Percentiles rank a stretch among this genome's conserved stretches.
phyloP scores from a whole-genome alignment of 192 early-diverging fungal genomes.

The Umbelopsis ramanniana region DNA sequence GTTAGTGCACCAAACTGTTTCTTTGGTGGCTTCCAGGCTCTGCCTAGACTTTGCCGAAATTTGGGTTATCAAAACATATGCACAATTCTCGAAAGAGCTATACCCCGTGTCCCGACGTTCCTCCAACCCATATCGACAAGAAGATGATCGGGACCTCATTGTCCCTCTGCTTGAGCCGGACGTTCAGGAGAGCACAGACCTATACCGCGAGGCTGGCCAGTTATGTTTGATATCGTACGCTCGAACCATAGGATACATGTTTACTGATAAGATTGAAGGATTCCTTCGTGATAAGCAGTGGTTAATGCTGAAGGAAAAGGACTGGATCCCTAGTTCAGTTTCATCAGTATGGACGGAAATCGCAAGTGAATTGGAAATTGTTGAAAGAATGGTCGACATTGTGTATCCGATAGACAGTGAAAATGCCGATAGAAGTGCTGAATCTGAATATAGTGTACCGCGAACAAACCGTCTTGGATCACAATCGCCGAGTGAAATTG shows the following conservation, averaged over 20 bases:
- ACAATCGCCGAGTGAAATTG: not conserved
- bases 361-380: slow-evolving; percentile 36
- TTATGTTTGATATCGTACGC: not conserved
- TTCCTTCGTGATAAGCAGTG: not conserved
- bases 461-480: not conserved
- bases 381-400: slow-evolving; percentile 43
- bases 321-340: slow-evolving; percentile 15
- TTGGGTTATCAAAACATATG: slow-evolving; percentile 28
- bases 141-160: slow-evolving; percentile 26
- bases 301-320: not conserved
- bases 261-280: not conserved
- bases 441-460: slow-evolving; percentile 19
- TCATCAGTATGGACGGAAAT: slow-evolving; percentile 45
- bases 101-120: slow-evolving; percentile 17
- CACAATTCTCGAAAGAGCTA: slow-evolving; percentile 17
- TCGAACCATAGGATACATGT: slow-evolving; percentile 1
- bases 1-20: slow-evolving; percentile 24
- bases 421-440: slow-evolving; percentile 25
- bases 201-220: slow-evolving; percentile 10
- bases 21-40: slow-evolving; percentile 35
- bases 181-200: slow-evolving; percentile 3
- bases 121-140: slow-evolving; percentile 16
- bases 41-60: slow-evolving; percentile 44
- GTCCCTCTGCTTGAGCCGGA: not conserved
- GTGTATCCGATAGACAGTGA: slow-evolving; percentile 42